Conservation (phyloP, 257 asterid species). For the Plantago ovata region DNA sequence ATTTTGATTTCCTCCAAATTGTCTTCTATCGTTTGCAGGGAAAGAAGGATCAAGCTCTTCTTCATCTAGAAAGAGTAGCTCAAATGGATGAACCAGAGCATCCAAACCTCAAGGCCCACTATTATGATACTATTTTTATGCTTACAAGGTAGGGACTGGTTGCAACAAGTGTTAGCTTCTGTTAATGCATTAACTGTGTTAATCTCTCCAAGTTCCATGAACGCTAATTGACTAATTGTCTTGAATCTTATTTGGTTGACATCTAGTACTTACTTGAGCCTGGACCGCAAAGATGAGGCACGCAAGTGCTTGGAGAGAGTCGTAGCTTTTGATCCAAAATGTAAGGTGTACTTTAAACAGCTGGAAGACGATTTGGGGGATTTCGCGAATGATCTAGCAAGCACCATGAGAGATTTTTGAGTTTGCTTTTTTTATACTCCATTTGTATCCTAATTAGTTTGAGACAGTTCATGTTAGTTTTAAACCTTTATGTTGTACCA, state of each 20-base stretch:
- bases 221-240: too few relatives aligned
- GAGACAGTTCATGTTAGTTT: too few relatives aligned
- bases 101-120: constrained; percentile 67
- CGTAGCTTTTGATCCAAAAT: constrained; percentile 55
- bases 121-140: constrained; percentile 64
- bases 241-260: constrained; percentile 1
- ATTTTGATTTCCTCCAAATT: too few relatives aligned
- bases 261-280: constrained; percentile 48
- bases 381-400: constrained; percentile 46
- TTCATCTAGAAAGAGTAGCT: constrained; percentile 74
- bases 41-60: constrained; percentile 61
- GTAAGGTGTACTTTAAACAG: constrained; percentile 36
- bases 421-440: too few relatives aligned
- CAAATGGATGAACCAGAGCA: constrained; percentile 65
- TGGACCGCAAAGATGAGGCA: constrained; percentile 63
- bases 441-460: too few relatives aligned
- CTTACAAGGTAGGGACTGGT: constrained; percentile 57
- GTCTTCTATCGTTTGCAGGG: constrained; percentile 38
- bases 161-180: not conserved
- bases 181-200: not conserved
- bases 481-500: too few relatives aligned
- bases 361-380: constrained; percentile 48
- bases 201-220: not conserved
- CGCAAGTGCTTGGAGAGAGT: constrained; percentile 53
- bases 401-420: constrained; percentile 46